Base-by-base conservation (phyloP, 805 yeast species). In the Barnettozyma botsteinii region DNA sequence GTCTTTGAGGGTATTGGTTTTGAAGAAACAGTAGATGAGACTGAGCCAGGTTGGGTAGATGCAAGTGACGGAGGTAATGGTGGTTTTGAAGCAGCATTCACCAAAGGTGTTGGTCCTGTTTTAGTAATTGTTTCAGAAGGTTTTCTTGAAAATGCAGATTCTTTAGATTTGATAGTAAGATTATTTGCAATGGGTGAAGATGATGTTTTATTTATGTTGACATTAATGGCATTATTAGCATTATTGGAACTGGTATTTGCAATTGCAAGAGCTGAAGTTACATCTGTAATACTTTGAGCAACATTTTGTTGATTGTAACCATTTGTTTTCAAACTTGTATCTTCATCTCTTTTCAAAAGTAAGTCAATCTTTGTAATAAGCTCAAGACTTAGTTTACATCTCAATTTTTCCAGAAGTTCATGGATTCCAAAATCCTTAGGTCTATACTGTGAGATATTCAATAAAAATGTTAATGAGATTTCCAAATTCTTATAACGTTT, bases 121-220 rank as follows among this genome's bases (percentile, higher is more conserved):
- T n/a, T 31, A 13, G 10, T 4, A 31, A 13, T 20, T 7, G 23
- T 8, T 7, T 31, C 33, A 15, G 8, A 11, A 3, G 9, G 3
- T 31, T 24, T 31, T 31, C 33, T 31, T 31, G 33, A 31, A 20
- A 31, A 31, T 5, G 17, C 23, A 31, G 33, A 31, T 13, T 27
- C 19, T 27, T 11, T 19, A 12, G 23, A 17, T 20, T 20, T 31
- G 13, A 13, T 8, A 19, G 18, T 18, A 6, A 6, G 17, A 4
- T 27, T 13, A 14, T 17, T 13, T 27, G 18, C 9, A 13, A 13
- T n/a, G 6, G 8, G 14, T 11, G 5, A 10, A 25, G 28, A n/a
- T 10, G 28, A 11, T 10, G 8, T 10, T 25, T 22, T 22, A 22
- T 22, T 22, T 7, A 7, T 10, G 24, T 22, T 22, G 24, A 22